Evolutionary conservation across 176 grass and related monocot species (phyloP), one percentile per base, ranked within the genome.

Genomic region (Puccinellia tenuiflora): DNA sequence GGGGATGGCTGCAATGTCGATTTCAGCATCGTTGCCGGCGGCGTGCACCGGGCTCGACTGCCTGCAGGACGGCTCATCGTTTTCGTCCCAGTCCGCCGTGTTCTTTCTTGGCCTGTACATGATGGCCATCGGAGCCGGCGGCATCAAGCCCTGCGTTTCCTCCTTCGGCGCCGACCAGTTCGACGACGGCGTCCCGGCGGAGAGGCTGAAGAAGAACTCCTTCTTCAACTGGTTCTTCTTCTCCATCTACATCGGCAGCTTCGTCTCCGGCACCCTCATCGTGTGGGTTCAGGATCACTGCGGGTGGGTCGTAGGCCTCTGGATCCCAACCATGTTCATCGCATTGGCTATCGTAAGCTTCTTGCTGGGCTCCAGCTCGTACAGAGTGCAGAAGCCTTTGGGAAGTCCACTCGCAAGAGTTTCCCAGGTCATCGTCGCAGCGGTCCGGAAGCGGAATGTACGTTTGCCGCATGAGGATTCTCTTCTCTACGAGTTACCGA

Each of bases 141-240:
- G 86, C 66, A 93, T 96, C 45, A 91, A 93, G 88, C 91, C 94
- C n/a, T 93, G 94, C 68, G 82, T 96, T 28, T 91, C 90, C 64
- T 69, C 88, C 20, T 96, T 96, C 53, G 93, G 93, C n/a, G 93
- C 93, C n/a, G 85, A 94, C 85, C 92, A 95, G 66, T 92, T 95
- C 68, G 79, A 88, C 66, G 85, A 91, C n/a, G 67, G 38, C 68
- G 68, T 37, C 76, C 78, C 87, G 11, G 42, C 48, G 18, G 91
- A 92, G 77, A 86, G 78, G 76, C 34, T 70, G 30, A 87, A 82
- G 61, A 90, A 90, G 65, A 85, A 47, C 52, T 92, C 91, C 76
- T 92, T 97, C 69, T 97, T 97, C 31, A 97, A 97, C 74, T 97
- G 94, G 94, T 97, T 91, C 81, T 97, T 91, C 77, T 91, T 97